Conservation (phyloP, 163 green algal species). For the Coccomyxa subellipsoidea region DNA sequence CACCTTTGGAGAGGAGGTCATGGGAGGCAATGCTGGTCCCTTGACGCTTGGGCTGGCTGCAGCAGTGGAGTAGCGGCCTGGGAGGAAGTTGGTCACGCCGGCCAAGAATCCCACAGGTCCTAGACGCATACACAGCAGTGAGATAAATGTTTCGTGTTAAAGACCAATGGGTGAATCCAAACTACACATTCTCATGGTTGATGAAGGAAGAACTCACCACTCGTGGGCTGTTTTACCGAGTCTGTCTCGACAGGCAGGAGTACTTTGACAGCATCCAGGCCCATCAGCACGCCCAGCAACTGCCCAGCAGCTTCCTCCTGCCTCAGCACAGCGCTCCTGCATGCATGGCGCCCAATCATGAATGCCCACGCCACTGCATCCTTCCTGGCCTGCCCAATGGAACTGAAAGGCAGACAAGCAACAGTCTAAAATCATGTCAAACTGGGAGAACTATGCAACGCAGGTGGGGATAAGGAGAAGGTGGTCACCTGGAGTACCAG, state of each 20-base stretch:
- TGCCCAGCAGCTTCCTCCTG: constrained; percentile 1
- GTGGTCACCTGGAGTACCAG: constrained; percentile 6
- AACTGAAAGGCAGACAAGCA: no score
- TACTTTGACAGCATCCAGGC: constrained; percentile 8
- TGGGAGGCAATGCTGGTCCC: not conserved
- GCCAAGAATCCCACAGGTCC: not conserved
- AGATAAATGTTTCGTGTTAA: not conserved
- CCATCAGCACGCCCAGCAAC: constrained; percentile 14
- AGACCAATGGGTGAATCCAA: no score
- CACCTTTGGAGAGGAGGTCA: not conserved
- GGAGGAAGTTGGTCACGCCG: not conserved
- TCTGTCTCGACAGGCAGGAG: constrained; percentile 2
- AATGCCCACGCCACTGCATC: no score
- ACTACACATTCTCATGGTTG: not conserved
- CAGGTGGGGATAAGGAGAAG: not conserved
- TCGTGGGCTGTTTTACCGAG: not conserved
- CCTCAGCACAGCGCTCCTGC: constrained; percentile 10
- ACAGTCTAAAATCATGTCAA: not conserved
- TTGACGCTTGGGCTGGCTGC: not conserved
- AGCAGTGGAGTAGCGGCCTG: not conserved
- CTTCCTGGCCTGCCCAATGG: no score
- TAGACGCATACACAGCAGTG: not conserved
- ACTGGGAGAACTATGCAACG: no score
- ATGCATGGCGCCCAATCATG: not conserved
- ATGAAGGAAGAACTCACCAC: not conserved